Evolutionary conservation across 768 basidiomycete genomes (phyloP).

Genomic region (Chalciporus chontae): DNA sequence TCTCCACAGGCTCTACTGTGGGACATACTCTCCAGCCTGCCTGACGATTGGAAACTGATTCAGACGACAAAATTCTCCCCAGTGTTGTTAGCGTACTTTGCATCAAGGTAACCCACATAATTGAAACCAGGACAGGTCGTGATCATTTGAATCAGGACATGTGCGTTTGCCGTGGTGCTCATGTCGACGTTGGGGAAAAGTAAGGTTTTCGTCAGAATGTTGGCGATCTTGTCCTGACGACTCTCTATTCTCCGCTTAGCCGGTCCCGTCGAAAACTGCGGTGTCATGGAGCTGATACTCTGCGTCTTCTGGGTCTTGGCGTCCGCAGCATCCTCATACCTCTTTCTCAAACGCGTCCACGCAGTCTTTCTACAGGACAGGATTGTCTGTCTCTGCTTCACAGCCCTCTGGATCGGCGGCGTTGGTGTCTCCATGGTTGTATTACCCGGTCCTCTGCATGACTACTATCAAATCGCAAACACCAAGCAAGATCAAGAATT

Average conservation of each 20-base stretch:
- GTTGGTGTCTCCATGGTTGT: conserved; percentile 26
- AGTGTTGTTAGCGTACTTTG: conserved; percentile 21
- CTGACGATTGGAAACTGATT: conserved; percentile 17
- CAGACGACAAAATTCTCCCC: conserved; percentile 11
- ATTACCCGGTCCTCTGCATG: conserved; percentile 23
- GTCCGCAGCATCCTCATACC: conserved; percentile 28
- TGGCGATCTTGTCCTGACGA: not conserved
- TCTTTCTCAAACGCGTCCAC: conserved; percentile 38
- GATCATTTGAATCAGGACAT: conserved; percentile 11
- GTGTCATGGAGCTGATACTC: conserved; percentile 13
- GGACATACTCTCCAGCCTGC: conserved; percentile 26
- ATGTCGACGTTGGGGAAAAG: conserved; percentile 19
- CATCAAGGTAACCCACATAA: conserved; percentile 17
- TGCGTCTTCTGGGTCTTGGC: conserved; percentile 18
- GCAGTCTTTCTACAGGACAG: conserved; percentile 29
- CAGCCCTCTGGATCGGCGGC: conserved; percentile 31
- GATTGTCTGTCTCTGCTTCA: conserved; percentile 22
- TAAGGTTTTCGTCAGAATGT: conserved; percentile 3
- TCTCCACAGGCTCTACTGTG: conserved; percentile 20
- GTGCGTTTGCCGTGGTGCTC: conserved; percentile 17
- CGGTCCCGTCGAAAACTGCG: conserved; percentile 23
- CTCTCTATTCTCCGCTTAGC: conserved; percentile 5
- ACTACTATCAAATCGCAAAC: conserved; percentile 27
- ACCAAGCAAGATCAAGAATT: conserved; percentile 27
- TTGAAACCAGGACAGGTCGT: not conserved